Base-by-base conservation (phyloP, 2,329 filamentous ascomycete genomes). In the Saccharata proteae region DNA sequence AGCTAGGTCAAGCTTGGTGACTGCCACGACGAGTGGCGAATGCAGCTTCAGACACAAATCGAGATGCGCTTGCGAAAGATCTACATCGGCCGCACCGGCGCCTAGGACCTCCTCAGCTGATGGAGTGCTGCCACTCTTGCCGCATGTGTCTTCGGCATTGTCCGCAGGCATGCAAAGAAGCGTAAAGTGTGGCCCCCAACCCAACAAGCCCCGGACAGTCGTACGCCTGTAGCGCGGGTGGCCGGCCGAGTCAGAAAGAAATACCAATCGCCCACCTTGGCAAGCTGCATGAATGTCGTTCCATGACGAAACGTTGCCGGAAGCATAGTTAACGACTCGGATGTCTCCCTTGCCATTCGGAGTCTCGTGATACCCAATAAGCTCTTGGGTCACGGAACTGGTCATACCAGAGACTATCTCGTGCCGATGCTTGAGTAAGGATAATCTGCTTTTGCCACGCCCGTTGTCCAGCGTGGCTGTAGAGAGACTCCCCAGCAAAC, bases 121-220 rank as follows among this genome's bases (percentile, higher is more conserved):
- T 12, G 66, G 58, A 1, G 65, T 68, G 34, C 62, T 60, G 5
- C 59, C 60, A 16, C 46, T 44, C 37, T 49, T 56, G 3, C 52
- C 48, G n/a, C 49, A 43, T 24, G 52, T 46, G 28, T 58, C 54
- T 26, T 78, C 73, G 8, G 68, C 64, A 40, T 80, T 79, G 46
- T 90, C 80, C 20, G 83, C 84, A 27, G 84, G 76, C 38, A 96
- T 74, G 43, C 92, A 94, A 2, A 96, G 66, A 14, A 93, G 55
- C 1, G 82, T 85, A 78, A 90, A 98, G 51, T 96, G 85, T 6
- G 90, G 90, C 21, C 82, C 81, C 86, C 90, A 96, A 26, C 86
- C 90, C 40, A 98, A 70, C n/a, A 98, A 64, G 1, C 86, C 85
- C 37, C 88, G 74, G 32, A 96, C 65, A 3, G 84, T 88, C 5